Evolutionary conservation across 768 basidiomycete genomes (phyloP), one percentile per base, ranked within the genome.

Genomic region (Mycena metata): DNA sequence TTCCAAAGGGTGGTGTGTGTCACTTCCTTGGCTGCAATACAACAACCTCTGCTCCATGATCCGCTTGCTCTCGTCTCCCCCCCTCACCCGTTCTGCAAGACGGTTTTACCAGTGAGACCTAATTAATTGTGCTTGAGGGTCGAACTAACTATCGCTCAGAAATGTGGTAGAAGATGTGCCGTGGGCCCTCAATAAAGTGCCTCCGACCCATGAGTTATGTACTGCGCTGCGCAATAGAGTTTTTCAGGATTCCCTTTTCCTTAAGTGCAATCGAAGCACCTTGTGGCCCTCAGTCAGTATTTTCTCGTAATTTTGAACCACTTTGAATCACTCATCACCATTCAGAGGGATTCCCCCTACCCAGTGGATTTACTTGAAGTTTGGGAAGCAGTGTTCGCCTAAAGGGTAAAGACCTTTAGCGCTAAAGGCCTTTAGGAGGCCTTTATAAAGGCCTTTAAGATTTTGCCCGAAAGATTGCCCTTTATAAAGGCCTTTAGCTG

Each of bases 321-420:
- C 23, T 45, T 45, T 45, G 15, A 45, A 6, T 45, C 43, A 45
- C 43, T 45, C 9, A 45, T 45, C 43, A 24, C 3, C 8, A 11
- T 3, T 21, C 21, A 49, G 59, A 39, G 11, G 11, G 47, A 30
- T 26, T 42, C 60, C 11, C 8, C 12, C 5, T 41, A 50, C 17
- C 60, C 60, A 19, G 9, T 7, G 49, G 60, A 61, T 61, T 23
- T 61, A 24, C 26, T 61, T 23, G 13, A n/a, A 9, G 36, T 61
- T 3, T 61, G n/a, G n/a, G n/a, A n/a, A n/a, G n/a, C n/a, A n/a
- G n/a, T n/a, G n/a, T n/a, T n/a, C n/a, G n/a, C n/a, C n/a, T n/a
- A n/a, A n/a, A n/a, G n/a, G n/a, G n/a, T n/a, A n/a, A n/a, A n/a
- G n/a, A n/a, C n/a, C n/a, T n/a, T n/a, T n/a, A n/a, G n/a, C n/a